Conservation (phyloP, 352 stramenopile species). For the Pilasporangium apinafurcum region DNA sequence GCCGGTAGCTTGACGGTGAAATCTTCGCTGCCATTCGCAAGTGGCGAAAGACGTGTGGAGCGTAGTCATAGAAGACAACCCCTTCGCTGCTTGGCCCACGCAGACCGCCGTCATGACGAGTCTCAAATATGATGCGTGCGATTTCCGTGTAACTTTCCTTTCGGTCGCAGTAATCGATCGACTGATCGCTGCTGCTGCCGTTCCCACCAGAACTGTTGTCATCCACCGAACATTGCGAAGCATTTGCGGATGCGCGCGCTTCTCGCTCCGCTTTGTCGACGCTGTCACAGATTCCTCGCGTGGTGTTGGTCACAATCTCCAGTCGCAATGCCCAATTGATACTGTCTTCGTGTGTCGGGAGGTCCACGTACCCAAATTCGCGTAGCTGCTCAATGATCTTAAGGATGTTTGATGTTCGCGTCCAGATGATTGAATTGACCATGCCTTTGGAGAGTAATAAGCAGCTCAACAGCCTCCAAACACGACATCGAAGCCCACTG, state of each 20-base stretch:
- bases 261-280: slow-evolving; percentile 61
- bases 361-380: slow-evolving; percentile 44
- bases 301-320: slow-evolving; percentile 85
- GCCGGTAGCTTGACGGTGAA: slow-evolving; percentile 53
- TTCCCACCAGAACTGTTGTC: slow-evolving; percentile 1
- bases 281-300: slow-evolving; percentile 76
- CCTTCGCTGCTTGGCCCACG: slow-evolving; percentile 36
- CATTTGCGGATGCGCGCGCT: slow-evolving; percentile 27
- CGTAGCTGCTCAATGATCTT: slow-evolving; percentile 68
- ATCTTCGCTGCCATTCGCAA: slow-evolving; percentile 60
- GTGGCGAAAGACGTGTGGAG: slow-evolving; percentile 67
- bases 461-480: slow-evolving; percentile 70
- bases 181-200: not conserved
- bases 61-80: slow-evolving; percentile 78
- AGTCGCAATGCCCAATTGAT: slow-evolving; percentile 86
- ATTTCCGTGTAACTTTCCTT: slow-evolving; percentile 75
- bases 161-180: slow-evolving; percentile 42
- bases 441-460: slow-evolving; percentile 71
- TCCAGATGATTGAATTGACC: slow-evolving; percentile 81
- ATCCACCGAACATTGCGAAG: slow-evolving; percentile 12
- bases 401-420: slow-evolving; percentile 75
- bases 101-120: slow-evolving; percentile 38
- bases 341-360: slow-evolving; percentile 64
- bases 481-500: slow-evolving; percentile 40
- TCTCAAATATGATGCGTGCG: slow-evolving; percentile 66